Conservation (phyloP, 768 basidiomycete genomes). For the Rhodocollybia butyracea region DNA sequence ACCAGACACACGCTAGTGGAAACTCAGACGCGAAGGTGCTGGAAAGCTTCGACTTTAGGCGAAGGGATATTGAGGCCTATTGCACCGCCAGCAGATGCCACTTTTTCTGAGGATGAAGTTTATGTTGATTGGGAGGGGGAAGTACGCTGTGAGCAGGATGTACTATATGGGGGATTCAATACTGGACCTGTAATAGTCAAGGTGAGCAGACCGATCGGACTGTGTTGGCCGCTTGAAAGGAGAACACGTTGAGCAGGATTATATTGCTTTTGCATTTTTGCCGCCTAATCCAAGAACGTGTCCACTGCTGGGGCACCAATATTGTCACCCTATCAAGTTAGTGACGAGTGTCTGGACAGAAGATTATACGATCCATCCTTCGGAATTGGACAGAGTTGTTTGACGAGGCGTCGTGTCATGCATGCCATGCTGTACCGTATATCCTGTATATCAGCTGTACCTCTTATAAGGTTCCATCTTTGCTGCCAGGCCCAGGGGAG, state of each 20-base stretch:
- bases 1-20: conserved; percentile 43
- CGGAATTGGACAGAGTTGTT: conserved; percentile 23
- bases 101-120: conserved; percentile 19
- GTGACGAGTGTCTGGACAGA: conserved; percentile 52
- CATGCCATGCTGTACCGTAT: not conserved
- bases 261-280: conserved; percentile 45
- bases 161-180: conserved; percentile 40
- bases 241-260: conserved; percentile 39
- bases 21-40: conserved; percentile 33
- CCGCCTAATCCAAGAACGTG: conserved; percentile 42
- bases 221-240: not conserved
- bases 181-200: conserved; percentile 43
- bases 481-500: not conserved
- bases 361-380: conserved; percentile 30
- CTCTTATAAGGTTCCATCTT: not conserved
- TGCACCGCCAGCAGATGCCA: conserved; percentile 20
- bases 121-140: conserved; percentile 56
- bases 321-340: conserved; percentile 49
- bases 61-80: conserved; percentile 40
- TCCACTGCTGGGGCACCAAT: conserved; percentile 38
- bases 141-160: conserved; percentile 36
- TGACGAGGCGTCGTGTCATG: not conserved
- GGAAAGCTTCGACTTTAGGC: conserved; percentile 36
- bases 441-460: not conserved
- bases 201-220: conserved; percentile 29